Base-by-base conservation (phyloP, 768 basidiomycete species). In the Porpolomopsis calyptriformis region DNA sequence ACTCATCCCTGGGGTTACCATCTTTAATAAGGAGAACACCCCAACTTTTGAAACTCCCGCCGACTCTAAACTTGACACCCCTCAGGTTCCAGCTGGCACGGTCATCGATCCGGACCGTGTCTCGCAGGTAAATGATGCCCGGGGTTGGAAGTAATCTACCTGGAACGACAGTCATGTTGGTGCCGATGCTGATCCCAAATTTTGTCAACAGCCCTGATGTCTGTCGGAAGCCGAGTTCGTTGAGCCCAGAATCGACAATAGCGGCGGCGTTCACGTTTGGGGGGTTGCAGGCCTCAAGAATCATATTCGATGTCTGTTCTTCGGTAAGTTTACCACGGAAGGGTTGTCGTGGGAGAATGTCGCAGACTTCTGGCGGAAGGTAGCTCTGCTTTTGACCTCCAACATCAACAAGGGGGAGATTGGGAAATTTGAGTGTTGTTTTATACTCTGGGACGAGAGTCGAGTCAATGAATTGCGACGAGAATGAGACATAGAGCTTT, bases 51-150 rank as follows among this genome's bases (percentile, higher is more conserved):
- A 90, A 60, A 11, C 54, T 61, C 5, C 68, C 77, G 8, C 83
- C 82, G 20, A 57, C 61, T 2, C 75, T 64, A 55, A 89, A 89
- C 52, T 72, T 76, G 53, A 82, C 71, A 36, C 71, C 68, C 39
- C 73, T 73, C 48, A 89, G 65, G 51, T 89, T 90, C 87, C 87
- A 90, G 52, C 77, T 76, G 0, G 82, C 88, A n/a, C 76, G 72
- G 25, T 69, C 73, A 46, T 86, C 76, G n/a, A 72, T 58, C 41
- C 42, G 59, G 45, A 60, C 68, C 36, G 45, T 64, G 56, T 57
- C 68, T 54, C 43, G 49, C 42, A 76, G 79, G 52, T 91, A 91
- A 38, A 66, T 69, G 53, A 89, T 64, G 3, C 55, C 60, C 0
- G 87, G 88, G 1, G 77, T 57, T 0, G 72, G 67, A 1, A 90